phyloP scores from a whole-genome alignment of 2,329 filamentous ascomycete genomes.

The Phaeosphaeria sp. region DNA sequence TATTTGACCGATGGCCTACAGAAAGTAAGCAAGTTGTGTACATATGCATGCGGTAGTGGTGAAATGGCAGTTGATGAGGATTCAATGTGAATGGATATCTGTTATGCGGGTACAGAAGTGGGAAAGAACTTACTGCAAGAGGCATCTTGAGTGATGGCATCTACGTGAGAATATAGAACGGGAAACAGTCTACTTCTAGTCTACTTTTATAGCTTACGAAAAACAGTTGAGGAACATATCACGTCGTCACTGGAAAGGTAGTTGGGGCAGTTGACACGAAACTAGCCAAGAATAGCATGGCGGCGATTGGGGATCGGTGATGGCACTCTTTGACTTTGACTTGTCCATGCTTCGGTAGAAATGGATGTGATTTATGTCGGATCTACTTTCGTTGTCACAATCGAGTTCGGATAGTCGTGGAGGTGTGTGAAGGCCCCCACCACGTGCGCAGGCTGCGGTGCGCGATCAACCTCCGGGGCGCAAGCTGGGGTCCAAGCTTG shows the following conservation, averaged over 20 bases:
- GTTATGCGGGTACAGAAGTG: background rate
- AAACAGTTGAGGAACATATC: background rate
- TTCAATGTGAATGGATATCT: too few species aligned
- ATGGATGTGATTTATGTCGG: background rate
- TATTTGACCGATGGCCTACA: conserved; percentile 85
- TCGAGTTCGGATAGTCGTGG: background rate
- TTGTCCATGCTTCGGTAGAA: too few species aligned
- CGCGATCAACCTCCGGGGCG: background rate
- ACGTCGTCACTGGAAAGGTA: conserved; percentile 1
- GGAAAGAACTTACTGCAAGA: conserved; percentile 33
- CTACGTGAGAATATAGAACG: too few species aligned
- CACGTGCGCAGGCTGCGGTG: background rate
- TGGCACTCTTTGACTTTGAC: background rate
- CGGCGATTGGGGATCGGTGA: background rate
- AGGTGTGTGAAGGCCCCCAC: background rate
- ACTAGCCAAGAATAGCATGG: background rate
- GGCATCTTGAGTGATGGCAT: conserved; percentile 39
- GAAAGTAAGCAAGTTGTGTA: too few species aligned
- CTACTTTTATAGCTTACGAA: background rate
- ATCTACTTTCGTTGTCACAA: background rate
- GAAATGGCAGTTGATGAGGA: too few species aligned
- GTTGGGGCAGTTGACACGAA: background rate
- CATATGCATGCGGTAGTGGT: too few species aligned
- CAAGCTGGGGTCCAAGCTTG: background rate
- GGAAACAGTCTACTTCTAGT: too few species aligned